Percentiles rank a stretch among this genome's conserved stretches.
These are phyloP conservation scores for Metschnikowia arizonensis DNA, from an alignment of 805 yeast species.

Conservation along the genomic window DNA sequence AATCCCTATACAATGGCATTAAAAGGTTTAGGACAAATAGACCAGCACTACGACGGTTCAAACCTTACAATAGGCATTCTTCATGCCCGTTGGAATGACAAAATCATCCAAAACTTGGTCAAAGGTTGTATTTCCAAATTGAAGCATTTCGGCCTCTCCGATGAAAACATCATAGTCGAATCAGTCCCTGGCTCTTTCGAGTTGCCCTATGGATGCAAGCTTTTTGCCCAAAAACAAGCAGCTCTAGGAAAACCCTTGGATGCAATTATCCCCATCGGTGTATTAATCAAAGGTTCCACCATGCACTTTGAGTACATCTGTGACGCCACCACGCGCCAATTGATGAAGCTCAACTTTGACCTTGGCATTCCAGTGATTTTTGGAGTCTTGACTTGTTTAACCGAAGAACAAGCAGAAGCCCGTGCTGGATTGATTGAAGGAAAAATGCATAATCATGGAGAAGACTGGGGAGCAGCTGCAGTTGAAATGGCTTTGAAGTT, in stretches of 20 bases:
- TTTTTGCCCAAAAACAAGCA: constrained; percentile 44
- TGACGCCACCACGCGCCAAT: constrained; percentile 78
- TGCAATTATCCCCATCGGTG: constrained; percentile 91
- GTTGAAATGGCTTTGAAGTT: constrained; percentile 74
- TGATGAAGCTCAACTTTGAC: constrained; percentile 76
- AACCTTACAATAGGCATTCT: constrained; percentile 74
- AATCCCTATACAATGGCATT: constrained; percentile 55
- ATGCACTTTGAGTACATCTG: constrained; percentile 98
- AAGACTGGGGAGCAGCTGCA: constrained; percentile 98
- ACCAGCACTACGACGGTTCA: constrained; percentile 64
- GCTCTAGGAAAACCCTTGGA: constrained; percentile 52
- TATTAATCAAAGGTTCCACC: constrained; percentile 91
- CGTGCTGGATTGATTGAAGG: constrained; percentile 81
- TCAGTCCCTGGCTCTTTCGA: constrained; percentile 95
- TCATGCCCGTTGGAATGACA: constrained; percentile 93
- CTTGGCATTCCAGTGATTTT: constrained; percentile 78
- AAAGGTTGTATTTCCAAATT: constrained; percentile 68
- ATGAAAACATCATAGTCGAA: constrained; percentile 73
- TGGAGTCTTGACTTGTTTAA: constrained; percentile 88
- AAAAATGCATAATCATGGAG: constrained; percentile 92
- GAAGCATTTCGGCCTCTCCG: constrained; percentile 61
- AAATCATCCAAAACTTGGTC: constrained; percentile 73
- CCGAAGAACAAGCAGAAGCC: constrained; percentile 88
- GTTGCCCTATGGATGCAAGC: constrained; percentile 76
- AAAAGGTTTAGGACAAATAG: constrained; percentile 73